phyloP scores from a whole-genome alignment of 768 basidiomycete species.

The Pleurotus eryngii region DNA sequence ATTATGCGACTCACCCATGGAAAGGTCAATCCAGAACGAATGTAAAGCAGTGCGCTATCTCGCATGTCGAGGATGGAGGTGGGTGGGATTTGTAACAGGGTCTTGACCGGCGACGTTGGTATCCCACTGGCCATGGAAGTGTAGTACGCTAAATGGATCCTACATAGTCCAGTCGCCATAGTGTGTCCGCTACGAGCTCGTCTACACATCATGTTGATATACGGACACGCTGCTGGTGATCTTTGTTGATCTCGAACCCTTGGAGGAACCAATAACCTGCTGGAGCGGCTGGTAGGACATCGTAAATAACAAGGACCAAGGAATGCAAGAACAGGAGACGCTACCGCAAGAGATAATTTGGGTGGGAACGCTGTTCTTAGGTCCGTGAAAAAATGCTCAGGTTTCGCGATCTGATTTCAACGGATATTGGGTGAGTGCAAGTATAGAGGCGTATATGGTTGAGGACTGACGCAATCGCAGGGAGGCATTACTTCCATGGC shows the following conservation, averaged over 20 bases:
- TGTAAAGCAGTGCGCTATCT: conserved; percentile 15
- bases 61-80: conserved; percentile 19
- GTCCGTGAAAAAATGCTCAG: conserved; percentile 15
- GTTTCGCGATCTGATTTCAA: conserved; percentile 15
- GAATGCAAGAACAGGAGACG: not conserved
- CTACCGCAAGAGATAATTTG: conserved; percentile 10
- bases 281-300: conserved; percentile 9
- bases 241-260: conserved; percentile 23
- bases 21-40: conserved; percentile 16
- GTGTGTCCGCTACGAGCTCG: not conserved
- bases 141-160: conserved; percentile 10
- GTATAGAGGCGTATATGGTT: not conserved
- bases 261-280: conserved; percentile 18
- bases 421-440: not conserved
- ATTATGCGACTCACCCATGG: conserved; percentile 10
- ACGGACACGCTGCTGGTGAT: conserved; percentile 13
- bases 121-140: conserved; percentile 23
- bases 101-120: conserved; percentile 16
- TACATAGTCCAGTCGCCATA: no score
- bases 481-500: conserved; percentile 17
- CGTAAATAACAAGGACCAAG: not conserved
- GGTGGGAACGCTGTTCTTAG: conserved; percentile 10
- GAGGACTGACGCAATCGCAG: conserved; percentile 14
- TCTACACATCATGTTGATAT: conserved; percentile 22
- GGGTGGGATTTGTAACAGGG: conserved; percentile 18